Percentiles rank a stretch among this genome's conserved stretches.
Conservation (phyloP, 495 filamentous ascomycete species). For the Aspergillus carlsbadensis region DNA sequence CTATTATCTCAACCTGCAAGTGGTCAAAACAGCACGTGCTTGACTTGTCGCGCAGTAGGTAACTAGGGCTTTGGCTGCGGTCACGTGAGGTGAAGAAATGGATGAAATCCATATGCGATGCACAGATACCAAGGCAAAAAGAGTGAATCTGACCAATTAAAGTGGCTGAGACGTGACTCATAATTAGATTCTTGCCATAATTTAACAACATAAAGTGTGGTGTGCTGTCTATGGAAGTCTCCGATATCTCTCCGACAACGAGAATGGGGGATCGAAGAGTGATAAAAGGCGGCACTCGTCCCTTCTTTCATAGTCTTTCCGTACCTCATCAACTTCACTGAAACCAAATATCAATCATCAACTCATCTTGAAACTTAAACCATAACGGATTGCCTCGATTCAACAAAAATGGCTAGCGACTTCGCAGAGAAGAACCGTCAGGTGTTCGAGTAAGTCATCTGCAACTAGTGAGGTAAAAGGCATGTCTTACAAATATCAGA, state of each 20-base stretch:
- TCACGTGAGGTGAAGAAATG: no score
- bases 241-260: conserved; percentile 32
- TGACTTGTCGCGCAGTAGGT: no score
- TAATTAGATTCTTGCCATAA: no score
- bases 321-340: not conserved
- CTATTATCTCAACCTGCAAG: no score
- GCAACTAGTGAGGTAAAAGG: not conserved
- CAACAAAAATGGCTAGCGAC: conserved; percentile 14
- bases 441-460: conserved; percentile 50
- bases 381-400: not conserved
- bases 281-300: not conserved
- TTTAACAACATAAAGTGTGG: not conserved
- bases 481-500: conserved; percentile 29
- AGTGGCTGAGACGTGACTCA: no score
- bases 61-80: no score
- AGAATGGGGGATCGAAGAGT: not conserved
- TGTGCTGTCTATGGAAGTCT: conserved; percentile 19
- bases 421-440: conserved; percentile 53
- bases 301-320: not conserved
- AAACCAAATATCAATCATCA: not conserved
- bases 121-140: no score
- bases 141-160: no score
- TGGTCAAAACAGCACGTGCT: no score
- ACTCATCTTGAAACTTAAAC: not conserved
- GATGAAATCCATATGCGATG: no score